Evolutionary conservation across 768 basidiomycete species (phyloP).

Genomic region (Termitomyces sp.): DNA sequence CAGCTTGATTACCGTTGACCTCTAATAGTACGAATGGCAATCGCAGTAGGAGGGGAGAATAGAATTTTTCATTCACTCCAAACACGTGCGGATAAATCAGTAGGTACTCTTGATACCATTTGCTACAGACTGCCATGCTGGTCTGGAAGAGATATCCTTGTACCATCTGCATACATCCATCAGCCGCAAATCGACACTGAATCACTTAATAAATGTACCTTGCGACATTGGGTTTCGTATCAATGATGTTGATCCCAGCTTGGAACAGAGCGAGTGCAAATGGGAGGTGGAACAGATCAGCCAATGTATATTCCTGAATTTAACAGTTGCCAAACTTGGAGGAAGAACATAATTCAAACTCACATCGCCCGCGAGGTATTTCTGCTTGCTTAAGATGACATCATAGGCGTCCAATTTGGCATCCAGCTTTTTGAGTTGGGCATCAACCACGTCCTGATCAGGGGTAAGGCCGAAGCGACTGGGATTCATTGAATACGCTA

Average conservation of each 20-base stretch:
- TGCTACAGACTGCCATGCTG: constrained; percentile 47
- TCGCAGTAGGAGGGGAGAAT: too few relatives aligned
- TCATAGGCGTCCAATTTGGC: constrained; percentile 53
- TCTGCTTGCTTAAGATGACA: constrained; percentile 48
- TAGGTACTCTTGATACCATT: constrained; percentile 25
- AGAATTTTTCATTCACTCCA: too few relatives aligned
- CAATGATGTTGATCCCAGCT: constrained; percentile 27
- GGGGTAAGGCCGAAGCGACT: background rate
- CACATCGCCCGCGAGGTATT: constrained; percentile 53
- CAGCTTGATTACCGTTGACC: too few relatives aligned
- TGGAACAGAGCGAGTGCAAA: constrained; percentile 23
- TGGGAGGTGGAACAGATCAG: constrained; percentile 46
- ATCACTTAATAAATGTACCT: too few relatives aligned
- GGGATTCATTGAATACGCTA: background rate
- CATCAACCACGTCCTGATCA: constrained; percentile 12
- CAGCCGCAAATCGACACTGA: background rate
- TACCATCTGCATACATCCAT: constrained; percentile 14
- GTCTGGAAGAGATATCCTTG: constrained; percentile 38
- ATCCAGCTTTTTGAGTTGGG: constrained; percentile 25
- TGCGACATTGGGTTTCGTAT: constrained; percentile 39
- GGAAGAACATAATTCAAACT: constrained; percentile 5
- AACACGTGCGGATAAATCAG: too few relatives aligned
- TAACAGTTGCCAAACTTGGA: background rate
- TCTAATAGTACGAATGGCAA: too few relatives aligned
- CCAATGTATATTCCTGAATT: constrained; percentile 39